Conservation (phyloP, 805 yeast genomes). For the Candida methanosorbosa region DNA sequence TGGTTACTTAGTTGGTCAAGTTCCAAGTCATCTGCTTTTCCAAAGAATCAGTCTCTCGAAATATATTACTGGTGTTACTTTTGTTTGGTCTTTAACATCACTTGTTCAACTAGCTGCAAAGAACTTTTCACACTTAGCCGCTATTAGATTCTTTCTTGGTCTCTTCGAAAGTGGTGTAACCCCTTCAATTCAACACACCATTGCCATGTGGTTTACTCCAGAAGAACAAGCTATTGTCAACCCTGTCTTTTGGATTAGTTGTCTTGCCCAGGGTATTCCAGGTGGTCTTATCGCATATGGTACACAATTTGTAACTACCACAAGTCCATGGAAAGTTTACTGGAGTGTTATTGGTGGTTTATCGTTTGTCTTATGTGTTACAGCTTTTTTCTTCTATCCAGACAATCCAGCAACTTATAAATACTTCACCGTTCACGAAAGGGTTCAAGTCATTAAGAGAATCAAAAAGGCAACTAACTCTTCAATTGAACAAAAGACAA, state of each 20-base stretch:
- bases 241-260: constrained; percentile 44
- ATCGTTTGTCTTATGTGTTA: constrained; percentile 31
- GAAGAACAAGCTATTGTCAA: constrained; percentile 39
- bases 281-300: constrained; percentile 32
- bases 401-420: constrained; percentile 45
- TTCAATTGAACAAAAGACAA: constrained; percentile 33
- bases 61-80: constrained; percentile 26
- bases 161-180: constrained; percentile 36
- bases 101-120: constrained; percentile 35
- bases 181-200: constrained; percentile 36
- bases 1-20: constrained; percentile 40
- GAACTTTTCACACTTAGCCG: constrained; percentile 37
- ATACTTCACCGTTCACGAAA: constrained; percentile 40
- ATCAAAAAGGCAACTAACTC: constrained; percentile 28
- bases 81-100: constrained; percentile 38
- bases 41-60: constrained; percentile 35
- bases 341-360: constrained; percentile 49
- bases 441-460: constrained; percentile 39
- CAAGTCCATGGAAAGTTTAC: constrained; percentile 40
- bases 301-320: constrained; percentile 20
- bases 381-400: constrained; percentile 37
- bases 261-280: constrained; percentile 39
- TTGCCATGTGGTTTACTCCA: constrained; percentile 41
- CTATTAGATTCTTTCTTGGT: constrained; percentile 42
- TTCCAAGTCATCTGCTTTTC: constrained; percentile 28